Base-by-base conservation (phyloP, 2,329 filamentous ascomycete genomes). In the Microdochium paspali region DNA sequence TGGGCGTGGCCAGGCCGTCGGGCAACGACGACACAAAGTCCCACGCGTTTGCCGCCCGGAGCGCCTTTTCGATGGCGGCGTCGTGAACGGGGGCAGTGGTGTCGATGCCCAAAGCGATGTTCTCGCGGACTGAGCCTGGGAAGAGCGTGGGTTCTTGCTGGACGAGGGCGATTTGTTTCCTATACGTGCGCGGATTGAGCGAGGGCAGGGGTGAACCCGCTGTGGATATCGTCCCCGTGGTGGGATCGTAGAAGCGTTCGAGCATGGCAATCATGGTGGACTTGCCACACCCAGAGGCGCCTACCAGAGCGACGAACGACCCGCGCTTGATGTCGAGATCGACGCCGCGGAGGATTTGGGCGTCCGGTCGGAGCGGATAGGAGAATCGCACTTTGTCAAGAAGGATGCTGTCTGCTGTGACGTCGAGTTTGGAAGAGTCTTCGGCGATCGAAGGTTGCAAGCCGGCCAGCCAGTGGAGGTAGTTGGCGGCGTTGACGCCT, bases 301-400 rank as follows among this genome's bases (percentile, higher is more conserved):
- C 77, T 0, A 81, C 77, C 20, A 80, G 65, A 0, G 76, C 77
- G 3, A 74, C 64, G 44, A 73, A 79, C 35, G 76, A 67, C 15
- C 74, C 73, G 4, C 67, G 67, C 46, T 65, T 56, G 51, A 74
- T 67, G 49, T 66, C 45, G 15, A 74, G 64, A 25, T 66, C 56
- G 3, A 79, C 60, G 2, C 72, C 67, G 3, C 67, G 60, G 1
- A 76, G 58, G 49, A 73, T 65, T 25, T 64, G 58, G 0, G 62
- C 56, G 47, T 67, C 55, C 23, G 68, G 64, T 23, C 71, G 61
- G 46, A 69, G 56, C 2, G 82, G 80, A 52, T 87, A 87, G 2
- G 78, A 71, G 58, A 87, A 87, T 21, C 71, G 66, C n/a, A 85
- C 70, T 26, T 76, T 62, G 7, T 71, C 66, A 50, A 84, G 71